Evolutionary conservation across 371 early-diverging fungal species (phyloP).

Genomic region (Mortierella sp.): DNA sequence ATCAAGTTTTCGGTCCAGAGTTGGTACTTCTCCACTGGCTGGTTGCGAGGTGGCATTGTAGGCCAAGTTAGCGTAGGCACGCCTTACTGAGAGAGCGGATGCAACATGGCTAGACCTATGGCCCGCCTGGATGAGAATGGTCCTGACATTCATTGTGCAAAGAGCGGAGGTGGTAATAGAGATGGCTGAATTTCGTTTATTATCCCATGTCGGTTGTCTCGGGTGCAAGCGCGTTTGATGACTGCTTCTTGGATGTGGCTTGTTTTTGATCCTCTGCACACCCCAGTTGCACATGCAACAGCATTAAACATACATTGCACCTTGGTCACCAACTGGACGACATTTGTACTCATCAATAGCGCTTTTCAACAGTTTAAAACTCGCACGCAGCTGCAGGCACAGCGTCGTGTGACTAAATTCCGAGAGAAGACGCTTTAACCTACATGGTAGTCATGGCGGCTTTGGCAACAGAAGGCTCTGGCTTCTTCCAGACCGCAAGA

Average conservation of each 20-base stretch:
- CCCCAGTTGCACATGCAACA: neutral
- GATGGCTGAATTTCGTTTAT: conserved; percentile 1
- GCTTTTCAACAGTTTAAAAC: neutral
- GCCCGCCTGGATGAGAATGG: conserved; percentile 34
- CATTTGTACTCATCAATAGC: neutral
- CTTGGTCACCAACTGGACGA: neutral
- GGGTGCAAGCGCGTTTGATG: conserved; percentile 3
- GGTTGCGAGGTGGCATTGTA: conserved; percentile 48
- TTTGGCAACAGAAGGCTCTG: conserved; percentile 11
- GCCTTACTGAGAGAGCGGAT: conserved; percentile 23
- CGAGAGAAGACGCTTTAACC: neutral
- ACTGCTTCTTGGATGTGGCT: neutral
- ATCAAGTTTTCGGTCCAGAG: conserved; percentile 53
- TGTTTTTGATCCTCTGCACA: neutral
- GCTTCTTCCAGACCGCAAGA: neutral
- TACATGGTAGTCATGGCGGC: conserved; percentile 20
- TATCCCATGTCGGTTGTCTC: neutral
- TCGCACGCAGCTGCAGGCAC: neutral
- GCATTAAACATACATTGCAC: neutral
- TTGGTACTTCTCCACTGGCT: conserved; percentile 40
- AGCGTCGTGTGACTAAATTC: neutral
- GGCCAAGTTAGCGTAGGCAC: conserved; percentile 54
- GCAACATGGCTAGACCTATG: conserved; percentile 25
- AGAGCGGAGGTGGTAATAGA: neutral
- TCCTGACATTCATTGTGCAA: conserved; percentile 48